Conservation (phyloP, 1,284 basidiomycete genomes). For the Apiotrichum sp. region DNA sequence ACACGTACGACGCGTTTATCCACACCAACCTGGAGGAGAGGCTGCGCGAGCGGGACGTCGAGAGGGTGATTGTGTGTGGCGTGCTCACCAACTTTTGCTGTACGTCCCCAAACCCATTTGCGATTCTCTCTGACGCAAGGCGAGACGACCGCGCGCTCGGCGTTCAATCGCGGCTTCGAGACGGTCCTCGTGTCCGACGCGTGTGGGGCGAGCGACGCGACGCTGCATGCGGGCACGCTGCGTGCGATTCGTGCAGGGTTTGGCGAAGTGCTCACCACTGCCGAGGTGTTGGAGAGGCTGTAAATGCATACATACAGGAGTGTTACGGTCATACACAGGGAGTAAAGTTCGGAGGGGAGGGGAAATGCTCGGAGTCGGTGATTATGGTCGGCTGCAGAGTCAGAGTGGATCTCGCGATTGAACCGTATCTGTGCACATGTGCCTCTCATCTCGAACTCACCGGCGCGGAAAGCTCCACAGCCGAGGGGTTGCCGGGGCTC, state of each 20-base stretch:
- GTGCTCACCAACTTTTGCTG: conserved; percentile 8
- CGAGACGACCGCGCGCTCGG: conserved; percentile 7
- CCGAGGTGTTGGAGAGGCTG: not conserved
- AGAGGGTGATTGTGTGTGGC: not conserved
- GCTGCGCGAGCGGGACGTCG: not conserved
- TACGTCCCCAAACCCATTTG: not conserved
- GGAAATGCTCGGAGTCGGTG: too few species aligned
- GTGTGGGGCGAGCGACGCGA: not conserved
- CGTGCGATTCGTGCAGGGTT: conserved; percentile 1
- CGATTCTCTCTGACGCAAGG: not conserved
- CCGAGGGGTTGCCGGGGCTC: too few species aligned
- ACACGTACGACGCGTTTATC: conserved; percentile 9
- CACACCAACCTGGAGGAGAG: conserved; percentile 3
- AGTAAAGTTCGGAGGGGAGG: too few species aligned
- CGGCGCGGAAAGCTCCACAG: too few species aligned
- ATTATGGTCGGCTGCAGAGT: too few species aligned
- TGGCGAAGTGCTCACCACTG: conserved; percentile 1
- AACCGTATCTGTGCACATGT: too few species aligned
- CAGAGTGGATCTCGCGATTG: too few species aligned
- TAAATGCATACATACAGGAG: too few species aligned
- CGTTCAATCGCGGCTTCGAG: conserved; percentile 8
- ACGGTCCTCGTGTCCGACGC: conserved; percentile 4
- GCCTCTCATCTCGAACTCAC: too few species aligned
- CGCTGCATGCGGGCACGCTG: not conserved
- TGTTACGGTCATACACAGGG: too few species aligned